These are phyloP conservation scores for Fraxinus baroniana DNA, from an alignment of 305 asterid species.

Conservation along the genomic window DNA sequence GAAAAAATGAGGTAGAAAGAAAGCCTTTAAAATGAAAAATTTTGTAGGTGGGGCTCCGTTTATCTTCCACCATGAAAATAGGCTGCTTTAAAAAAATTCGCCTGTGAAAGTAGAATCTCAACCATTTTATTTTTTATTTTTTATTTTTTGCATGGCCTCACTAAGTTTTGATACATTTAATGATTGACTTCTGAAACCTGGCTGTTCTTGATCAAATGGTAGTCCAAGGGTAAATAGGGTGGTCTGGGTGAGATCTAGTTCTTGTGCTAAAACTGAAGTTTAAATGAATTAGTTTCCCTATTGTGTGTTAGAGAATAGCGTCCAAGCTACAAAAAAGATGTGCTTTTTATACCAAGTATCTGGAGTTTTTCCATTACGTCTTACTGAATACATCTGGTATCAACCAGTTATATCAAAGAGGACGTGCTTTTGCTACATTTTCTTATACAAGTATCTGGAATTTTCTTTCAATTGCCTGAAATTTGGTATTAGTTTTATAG, in stretches of 20 bases:
- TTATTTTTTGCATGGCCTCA: background rate
- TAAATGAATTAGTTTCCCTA: background rate
- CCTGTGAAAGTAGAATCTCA: background rate
- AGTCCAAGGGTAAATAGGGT: background rate
- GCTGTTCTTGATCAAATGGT: background rate
- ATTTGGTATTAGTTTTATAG: background rate
- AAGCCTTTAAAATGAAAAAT: background rate
- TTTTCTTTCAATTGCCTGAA: background rate
- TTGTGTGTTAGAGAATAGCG: background rate
- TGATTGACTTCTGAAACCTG: background rate
- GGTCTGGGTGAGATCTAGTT: background rate
- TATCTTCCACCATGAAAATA: background rate
- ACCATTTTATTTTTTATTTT: background rate
- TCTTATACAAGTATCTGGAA: background rate
- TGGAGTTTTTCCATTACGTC: background rate
- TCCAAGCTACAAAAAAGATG: background rate
- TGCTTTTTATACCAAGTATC: background rate
- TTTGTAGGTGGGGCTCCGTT: background rate
- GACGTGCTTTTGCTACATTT: background rate
- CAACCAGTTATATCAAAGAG: background rate
- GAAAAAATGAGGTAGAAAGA: background rate
- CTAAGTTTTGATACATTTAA: background rate
- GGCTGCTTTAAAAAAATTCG: background rate
- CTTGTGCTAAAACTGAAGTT: background rate
- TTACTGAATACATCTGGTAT: background rate